phyloP scores from a whole-genome alignment of 306 rosid species.

The Vachellia pachyceras region DNA sequence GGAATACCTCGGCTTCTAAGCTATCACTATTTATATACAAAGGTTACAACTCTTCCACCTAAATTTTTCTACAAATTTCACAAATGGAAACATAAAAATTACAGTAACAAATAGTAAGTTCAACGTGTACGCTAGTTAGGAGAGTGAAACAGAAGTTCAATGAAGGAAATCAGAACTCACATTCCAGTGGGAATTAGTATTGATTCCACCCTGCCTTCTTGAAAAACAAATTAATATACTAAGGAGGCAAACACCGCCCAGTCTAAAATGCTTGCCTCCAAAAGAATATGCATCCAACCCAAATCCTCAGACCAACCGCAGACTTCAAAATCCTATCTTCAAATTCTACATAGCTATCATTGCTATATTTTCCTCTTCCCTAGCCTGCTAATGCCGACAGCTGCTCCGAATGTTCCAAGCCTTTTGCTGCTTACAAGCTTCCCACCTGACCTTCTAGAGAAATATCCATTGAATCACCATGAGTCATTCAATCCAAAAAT shows the following conservation, averaged over 20 bases:
- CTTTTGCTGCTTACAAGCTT: conserved; percentile 38
- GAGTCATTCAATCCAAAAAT: conserved; percentile 46
- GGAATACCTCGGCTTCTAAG: conserved; percentile 59
- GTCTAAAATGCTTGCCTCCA: conserved; percentile 66
- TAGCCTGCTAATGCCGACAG: conserved; percentile 45
- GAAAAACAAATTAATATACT: conserved; percentile 68
- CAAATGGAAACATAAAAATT: conserved; percentile 50
- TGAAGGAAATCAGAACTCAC: conserved; percentile 45
- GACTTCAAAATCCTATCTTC: conserved; percentile 60
- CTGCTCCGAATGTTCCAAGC: conserved; percentile 42
- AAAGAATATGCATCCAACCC: conserved; percentile 78
- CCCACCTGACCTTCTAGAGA: no score
- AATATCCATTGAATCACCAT: conserved; percentile 44
- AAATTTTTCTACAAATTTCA: conserved; percentile 55
- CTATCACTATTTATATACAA: conserved; percentile 75
- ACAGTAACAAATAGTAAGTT: conserved; percentile 49
- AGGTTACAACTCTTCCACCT: conserved; percentile 60
- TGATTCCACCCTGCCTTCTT: conserved; percentile 54
- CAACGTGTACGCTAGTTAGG: conserved; percentile 47
- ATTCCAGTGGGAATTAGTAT: conserved; percentile 53
- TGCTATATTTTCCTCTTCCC: conserved; percentile 54
- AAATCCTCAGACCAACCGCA: conserved; percentile 56
- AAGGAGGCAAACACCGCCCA: conserved; percentile 57
- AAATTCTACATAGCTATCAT: conserved; percentile 60
- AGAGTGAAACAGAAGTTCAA: conserved; percentile 48